Evolutionary conservation across 139 green algal genomes (phyloP).

Genomic region (Yamagishiella unicocca): DNA sequence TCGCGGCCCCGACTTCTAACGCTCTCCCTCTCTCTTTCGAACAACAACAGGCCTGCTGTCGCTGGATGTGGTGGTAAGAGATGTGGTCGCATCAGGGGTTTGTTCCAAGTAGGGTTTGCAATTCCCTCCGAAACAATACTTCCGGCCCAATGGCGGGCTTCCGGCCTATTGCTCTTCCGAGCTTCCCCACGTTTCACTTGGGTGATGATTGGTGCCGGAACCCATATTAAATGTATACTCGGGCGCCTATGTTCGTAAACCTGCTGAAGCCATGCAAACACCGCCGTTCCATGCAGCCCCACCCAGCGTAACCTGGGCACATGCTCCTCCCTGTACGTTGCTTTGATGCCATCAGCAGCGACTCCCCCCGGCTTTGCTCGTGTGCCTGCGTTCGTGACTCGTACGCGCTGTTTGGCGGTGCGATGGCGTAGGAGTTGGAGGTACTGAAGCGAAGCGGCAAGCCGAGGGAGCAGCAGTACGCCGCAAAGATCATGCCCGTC

Average conservation of each 20-base stretch:
- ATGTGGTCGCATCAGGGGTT: not conserved
- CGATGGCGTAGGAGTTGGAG: conserved; percentile 66
- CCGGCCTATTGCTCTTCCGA: too few relatives aligned
- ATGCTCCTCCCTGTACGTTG: not conserved
- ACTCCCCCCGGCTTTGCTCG: too few relatives aligned
- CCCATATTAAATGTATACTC: too few relatives aligned
- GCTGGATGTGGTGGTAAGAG: conserved; percentile 35
- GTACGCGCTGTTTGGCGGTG: too few relatives aligned
- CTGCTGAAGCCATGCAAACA: too few relatives aligned
- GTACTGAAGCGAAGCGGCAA: conserved; percentile 74
- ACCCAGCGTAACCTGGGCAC: not conserved
- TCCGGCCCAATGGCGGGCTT: too few relatives aligned
- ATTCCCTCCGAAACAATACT: not conserved
- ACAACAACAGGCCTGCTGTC: conserved; percentile 17
- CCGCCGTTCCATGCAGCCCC: not conserved
- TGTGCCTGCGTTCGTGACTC: too few relatives aligned
- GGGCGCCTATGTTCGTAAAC: too few relatives aligned
- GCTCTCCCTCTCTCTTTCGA: not conserved
- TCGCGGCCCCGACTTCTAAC: not conserved
- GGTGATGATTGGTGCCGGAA: too few relatives aligned
- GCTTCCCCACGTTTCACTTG: too few relatives aligned
- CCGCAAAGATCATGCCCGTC: conserved; percentile 55
- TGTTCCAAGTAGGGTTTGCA: not conserved
- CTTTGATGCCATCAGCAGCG: too few relatives aligned
- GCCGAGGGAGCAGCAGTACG: conserved; percentile 53